phyloP scores from a whole-genome alignment of 257 asterid species.

The Catharanthus roseus region DNA sequence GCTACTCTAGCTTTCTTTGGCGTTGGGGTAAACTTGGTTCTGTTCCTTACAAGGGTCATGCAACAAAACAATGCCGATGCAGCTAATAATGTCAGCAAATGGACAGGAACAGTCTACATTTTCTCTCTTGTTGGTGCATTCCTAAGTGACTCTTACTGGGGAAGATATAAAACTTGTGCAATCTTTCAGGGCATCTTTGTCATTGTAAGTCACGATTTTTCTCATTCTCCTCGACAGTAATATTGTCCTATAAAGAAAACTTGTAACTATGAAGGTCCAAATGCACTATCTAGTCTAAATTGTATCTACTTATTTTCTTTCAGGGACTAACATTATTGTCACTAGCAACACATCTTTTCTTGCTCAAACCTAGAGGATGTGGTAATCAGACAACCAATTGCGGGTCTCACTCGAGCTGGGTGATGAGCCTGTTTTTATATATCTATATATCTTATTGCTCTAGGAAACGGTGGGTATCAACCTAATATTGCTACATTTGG shows the following conservation, averaged over 20 bases:
- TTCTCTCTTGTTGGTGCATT: conserved; percentile 99
- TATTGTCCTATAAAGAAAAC: neutral
- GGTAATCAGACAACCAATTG: conserved; percentile 54
- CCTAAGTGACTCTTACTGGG: conserved; percentile 96
- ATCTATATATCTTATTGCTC: conserved; percentile 76
- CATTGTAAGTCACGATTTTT: conserved; percentile 37
- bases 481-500: conserved; percentile 93
- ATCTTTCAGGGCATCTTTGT: conserved; percentile 77
- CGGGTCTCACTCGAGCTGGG: conserved; percentile 56
- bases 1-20: conserved; percentile 95
- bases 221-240: neutral
- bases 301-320: neutral
- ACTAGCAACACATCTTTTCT: conserved; percentile 48
- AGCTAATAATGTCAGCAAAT: conserved; percentile 88
- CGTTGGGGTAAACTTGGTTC: conserved; percentile 84
- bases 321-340: conserved; percentile 78
- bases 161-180: conserved; percentile 84
- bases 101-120: conserved; percentile 95
- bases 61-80: conserved; percentile 84
- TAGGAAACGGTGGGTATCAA: conserved; percentile 95
- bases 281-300: too few species aligned
- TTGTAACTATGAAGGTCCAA: neutral
- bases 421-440: conserved; percentile 60
- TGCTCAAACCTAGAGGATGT: conserved; percentile 74
- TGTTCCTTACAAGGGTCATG: conserved; percentile 80